phyloP scores from a whole-genome alignment of 768 basidiomycete genomes.

The Leccinellum rugosiceps region DNA sequence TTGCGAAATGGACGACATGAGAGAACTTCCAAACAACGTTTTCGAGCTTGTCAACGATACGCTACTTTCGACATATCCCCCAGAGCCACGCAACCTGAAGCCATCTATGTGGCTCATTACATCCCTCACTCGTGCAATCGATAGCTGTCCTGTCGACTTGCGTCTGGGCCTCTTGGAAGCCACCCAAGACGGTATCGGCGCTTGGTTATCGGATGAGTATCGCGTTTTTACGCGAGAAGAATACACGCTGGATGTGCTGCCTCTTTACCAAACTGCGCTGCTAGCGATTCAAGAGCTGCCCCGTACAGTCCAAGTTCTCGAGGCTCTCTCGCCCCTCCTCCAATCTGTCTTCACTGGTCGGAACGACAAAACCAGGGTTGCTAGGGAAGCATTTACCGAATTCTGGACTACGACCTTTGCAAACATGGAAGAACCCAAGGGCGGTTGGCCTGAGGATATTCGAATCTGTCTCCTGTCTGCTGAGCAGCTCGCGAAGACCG shows the following conservation, averaged over 20 bases:
- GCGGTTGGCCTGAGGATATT: slow-evolving; percentile 55
- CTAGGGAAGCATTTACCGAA: slow-evolving; percentile 52
- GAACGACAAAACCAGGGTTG: slow-evolving; percentile 40
- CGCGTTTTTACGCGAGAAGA: slow-evolving; percentile 49
- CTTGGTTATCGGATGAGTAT: slow-evolving; percentile 66
- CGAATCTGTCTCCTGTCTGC: slow-evolving; percentile 29
- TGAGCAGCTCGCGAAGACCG: neutral
- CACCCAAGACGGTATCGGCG: slow-evolving; percentile 50
- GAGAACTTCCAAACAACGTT: slow-evolving; percentile 51
- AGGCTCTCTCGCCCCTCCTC: slow-evolving; percentile 47
- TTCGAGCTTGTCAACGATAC: slow-evolving; percentile 61
- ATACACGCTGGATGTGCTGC: slow-evolving; percentile 57
- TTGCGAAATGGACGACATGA: slow-evolving; percentile 47
- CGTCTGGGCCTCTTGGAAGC: slow-evolving; percentile 43
- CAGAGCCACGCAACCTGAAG: slow-evolving; percentile 50
- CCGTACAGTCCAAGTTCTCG: slow-evolving; percentile 37
- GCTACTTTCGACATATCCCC: slow-evolving; percentile 63
- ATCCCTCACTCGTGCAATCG: slow-evolving; percentile 51
- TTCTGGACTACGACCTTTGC: slow-evolving; percentile 59
- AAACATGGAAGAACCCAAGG: slow-evolving; percentile 36
- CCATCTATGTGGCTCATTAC: slow-evolving; percentile 61
- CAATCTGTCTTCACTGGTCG: slow-evolving; percentile 57
- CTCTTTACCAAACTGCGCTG: slow-evolving; percentile 60
- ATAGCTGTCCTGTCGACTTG: slow-evolving; percentile 51
- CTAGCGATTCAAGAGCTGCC: slow-evolving; percentile 50